A percentile compares a stretch with the other conserved stretches of the same genome.
Evolutionary conservation across 2,329 filamentous ascomycete species (phyloP).

Genomic region (Trichoderma brevicompactum): DNA sequence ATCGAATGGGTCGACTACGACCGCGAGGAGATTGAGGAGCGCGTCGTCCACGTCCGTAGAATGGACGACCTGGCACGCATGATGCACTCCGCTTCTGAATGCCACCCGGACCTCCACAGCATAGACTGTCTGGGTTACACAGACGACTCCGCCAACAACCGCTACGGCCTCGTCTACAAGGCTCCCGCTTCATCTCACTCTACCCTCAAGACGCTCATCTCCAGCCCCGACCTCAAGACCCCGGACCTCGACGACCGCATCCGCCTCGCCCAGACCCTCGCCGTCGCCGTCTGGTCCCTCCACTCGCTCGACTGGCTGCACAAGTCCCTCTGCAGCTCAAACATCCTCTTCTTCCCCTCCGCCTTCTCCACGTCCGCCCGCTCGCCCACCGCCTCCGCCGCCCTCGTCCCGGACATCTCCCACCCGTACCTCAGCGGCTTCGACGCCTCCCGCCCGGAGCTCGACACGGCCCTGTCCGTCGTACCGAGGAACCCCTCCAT

Average conservation of each 20-base stretch:
- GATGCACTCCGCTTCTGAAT: constrained; percentile 51
- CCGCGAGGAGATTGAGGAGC: constrained; percentile 46
- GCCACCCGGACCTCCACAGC: constrained; percentile 53
- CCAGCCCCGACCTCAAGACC: constrained; percentile 46
- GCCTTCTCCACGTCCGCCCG: constrained; percentile 42
- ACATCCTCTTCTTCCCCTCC: constrained; percentile 59
- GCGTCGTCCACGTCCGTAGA: constrained; percentile 49
- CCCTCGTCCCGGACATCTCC: constrained; percentile 47
- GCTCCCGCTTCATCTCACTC: constrained; percentile 44
- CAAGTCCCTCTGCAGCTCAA: constrained; percentile 59
- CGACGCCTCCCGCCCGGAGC: constrained; percentile 58
- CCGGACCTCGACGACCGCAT: constrained; percentile 52
- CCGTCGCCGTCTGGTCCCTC: constrained; percentile 53
- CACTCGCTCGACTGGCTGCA: constrained; percentile 61
- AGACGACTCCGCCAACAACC: constrained; percentile 45
- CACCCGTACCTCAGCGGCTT: constrained; percentile 57
- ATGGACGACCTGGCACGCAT: constrained; percentile 53
- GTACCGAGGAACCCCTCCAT: constrained; percentile 49
- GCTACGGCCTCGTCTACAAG: constrained; percentile 52
- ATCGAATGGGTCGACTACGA: constrained; percentile 54
- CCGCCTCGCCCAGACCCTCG: constrained; percentile 48
- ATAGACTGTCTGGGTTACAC: constrained; percentile 54
- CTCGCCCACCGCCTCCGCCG: constrained; percentile 43
- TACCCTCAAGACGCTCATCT: constrained; percentile 48
- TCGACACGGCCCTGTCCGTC: constrained; percentile 55